Evolutionary conservation across 2,329 filamentous ascomycete species (phyloP).

Genomic region (Cryphonectria naterciae): DNA sequence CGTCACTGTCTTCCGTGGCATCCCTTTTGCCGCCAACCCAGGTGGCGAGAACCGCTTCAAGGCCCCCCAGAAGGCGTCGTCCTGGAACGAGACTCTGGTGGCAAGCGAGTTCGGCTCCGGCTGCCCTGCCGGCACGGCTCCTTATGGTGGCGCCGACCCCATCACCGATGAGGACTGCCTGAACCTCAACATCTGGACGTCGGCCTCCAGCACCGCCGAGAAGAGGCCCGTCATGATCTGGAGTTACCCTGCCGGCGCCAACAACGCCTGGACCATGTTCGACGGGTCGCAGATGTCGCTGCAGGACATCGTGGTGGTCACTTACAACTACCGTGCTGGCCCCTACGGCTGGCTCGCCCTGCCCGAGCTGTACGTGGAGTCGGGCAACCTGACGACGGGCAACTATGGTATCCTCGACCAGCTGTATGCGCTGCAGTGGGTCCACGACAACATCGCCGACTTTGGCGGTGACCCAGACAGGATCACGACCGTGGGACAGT

Average conservation of each 20-base stretch:
- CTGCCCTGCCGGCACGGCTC: constrained; percentile 35
- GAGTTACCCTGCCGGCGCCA: neutral
- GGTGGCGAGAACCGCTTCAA: constrained; percentile 44
- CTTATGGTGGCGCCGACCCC: constrained; percentile 33
- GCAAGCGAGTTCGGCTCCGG: constrained; percentile 36
- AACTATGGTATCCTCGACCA: constrained; percentile 1
- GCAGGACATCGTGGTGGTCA: constrained; percentile 5
- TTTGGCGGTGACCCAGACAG: constrained; percentile 5
- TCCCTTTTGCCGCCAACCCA: constrained; percentile 45
- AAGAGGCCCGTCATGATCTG: constrained; percentile 3
- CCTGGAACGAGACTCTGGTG: constrained; percentile 31
- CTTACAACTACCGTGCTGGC: constrained; percentile 3
- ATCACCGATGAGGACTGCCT: constrained; percentile 43
- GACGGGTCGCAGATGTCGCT: neutral
- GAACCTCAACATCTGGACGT: constrained; percentile 45
- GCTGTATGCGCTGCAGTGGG: constrained; percentile 2
- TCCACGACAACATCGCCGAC: constrained; percentile 9
- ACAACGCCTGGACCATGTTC: constrained; percentile 6
- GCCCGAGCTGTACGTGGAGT: neutral
- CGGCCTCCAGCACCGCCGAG: neutral
- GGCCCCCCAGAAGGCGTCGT: constrained; percentile 34
- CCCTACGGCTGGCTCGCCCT: constrained; percentile 1
- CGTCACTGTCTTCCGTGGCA: constrained; percentile 41
- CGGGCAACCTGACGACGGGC: neutral
- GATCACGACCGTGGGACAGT: constrained; percentile 9